phyloP scores from a whole-genome alignment of 768 basidiomycete species.

The Amanita inopinata region DNA sequence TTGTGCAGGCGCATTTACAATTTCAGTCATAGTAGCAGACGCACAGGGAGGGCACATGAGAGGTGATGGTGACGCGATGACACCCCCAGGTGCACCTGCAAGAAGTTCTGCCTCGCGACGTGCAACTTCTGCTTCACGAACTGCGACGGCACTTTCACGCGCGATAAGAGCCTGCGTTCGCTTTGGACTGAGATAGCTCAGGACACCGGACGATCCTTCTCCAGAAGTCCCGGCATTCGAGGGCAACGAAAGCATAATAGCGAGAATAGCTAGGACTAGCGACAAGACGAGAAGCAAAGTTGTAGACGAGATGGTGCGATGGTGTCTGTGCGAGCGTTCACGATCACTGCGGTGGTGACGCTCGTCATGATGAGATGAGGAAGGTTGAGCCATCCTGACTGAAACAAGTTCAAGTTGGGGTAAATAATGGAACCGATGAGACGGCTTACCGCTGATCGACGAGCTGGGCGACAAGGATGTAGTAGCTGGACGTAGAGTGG shows the following conservation, averaged over 20 bases:
- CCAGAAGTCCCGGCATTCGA: conserved; percentile 33
- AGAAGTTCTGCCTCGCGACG: conserved; percentile 82
- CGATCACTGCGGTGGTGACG: conserved; percentile 44
- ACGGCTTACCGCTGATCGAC: conserved; percentile 37
- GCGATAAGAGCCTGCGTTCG: conserved; percentile 72
- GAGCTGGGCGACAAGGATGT: conserved; percentile 72
- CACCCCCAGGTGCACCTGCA: conserved; percentile 75
- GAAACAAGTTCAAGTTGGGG: conserved; percentile 17
- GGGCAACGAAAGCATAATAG: conserved; percentile 83
- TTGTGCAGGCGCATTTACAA: conserved; percentile 47
- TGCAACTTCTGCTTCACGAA: conserved; percentile 82
- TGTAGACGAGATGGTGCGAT: conserved; percentile 82
- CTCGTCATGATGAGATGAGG: conserved; percentile 70
- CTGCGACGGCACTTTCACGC: conserved; percentile 70
- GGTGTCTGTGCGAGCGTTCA: conserved; percentile 59
- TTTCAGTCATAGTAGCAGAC: conserved; percentile 43
- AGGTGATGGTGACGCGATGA: conserved; percentile 47
- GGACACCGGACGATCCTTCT: conserved; percentile 43
- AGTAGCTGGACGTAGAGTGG: conserved; percentile 50
- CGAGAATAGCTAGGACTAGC: conserved; percentile 78
- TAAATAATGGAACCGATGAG: conserved; percentile 8
- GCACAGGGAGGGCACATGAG: conserved; percentile 49
- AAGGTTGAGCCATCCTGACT: conserved; percentile 85
- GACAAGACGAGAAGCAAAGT: conserved; percentile 82
- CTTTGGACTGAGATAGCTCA: conserved; percentile 73